Base-by-base conservation (phyloP, 2,329 filamentous ascomycete genomes). In the Chaetomium strumarium region DNA sequence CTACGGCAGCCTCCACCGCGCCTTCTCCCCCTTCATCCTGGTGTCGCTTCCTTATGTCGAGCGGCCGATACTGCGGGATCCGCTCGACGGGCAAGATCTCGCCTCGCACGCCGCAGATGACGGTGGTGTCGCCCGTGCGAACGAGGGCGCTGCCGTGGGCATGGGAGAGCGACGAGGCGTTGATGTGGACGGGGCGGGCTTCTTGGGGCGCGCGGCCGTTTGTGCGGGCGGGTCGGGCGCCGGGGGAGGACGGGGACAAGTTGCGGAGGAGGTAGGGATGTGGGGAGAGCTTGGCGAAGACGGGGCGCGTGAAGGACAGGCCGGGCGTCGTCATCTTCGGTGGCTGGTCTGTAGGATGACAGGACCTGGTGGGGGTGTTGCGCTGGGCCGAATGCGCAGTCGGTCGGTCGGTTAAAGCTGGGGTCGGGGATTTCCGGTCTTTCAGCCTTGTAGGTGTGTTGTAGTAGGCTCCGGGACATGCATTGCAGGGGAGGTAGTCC, bases 71-170 rank as follows among this genome's bases (percentile, higher is more conserved):
- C 62, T 81, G 83, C 44, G 85, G 84, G 54, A 95, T 88, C 66
- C 89, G 83, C 46, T 80, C 78, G 2, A 86, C 84, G 44, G 84
- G 77, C 24, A 99, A 75, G 7, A 95, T 84, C 71, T 99, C 93
- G 48, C 79, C 91, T 41, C 92, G 83, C 17, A 99, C 83, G 52
- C 92, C 93, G 66, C 91, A 96, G 36, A 99, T 91, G n/a, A 91
- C 89, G 1, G 90, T 90, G 1, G 92, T 97, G 68, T 95, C 89
- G 43, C 93, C 93, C 47, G 88, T 76, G 34, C 93, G 83, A 46
- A 97, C 87, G 0, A 97, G 85, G 1, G 92, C 86, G 63, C 89
- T 95, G 47, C 93, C 93, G 66, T 95, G 85, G 51, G 90, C 86
- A 68, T 99, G 90, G 0, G 90, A 88, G 46, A 99, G 75, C 19